Percentiles rank a stretch among this genome's conserved stretches.
Conservation (phyloP, 805 yeast genomes). For the Jamesozyma hellenica region DNA sequence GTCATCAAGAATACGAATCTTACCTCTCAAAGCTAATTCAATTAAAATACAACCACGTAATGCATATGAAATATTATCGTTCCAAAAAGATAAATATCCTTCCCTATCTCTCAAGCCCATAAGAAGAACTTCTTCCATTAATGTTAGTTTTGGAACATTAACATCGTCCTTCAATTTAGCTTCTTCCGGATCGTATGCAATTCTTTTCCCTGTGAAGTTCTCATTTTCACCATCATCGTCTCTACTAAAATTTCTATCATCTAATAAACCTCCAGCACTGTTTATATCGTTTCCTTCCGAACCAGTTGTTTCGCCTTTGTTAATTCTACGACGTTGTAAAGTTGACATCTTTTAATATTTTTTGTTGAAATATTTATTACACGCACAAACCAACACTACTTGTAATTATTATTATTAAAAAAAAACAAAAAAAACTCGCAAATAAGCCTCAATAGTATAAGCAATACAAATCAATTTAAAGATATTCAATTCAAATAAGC, state of each 20-base stretch:
- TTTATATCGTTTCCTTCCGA: background rate
- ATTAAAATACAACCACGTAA: conserved; percentile 86
- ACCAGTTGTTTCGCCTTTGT: conserved; percentile 26
- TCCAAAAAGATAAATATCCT: conserved; percentile 96
- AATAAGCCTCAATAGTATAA: too few relatives aligned
- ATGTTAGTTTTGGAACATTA: conserved; percentile 66
- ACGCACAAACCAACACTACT: too few relatives aligned
- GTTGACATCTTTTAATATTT: conserved; percentile 42
- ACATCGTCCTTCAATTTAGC: conserved; percentile 30
- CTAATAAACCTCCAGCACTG: background rate
- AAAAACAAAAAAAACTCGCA: too few relatives aligned
- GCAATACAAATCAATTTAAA: too few relatives aligned
- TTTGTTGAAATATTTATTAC: too few relatives aligned
- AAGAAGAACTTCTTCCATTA: conserved; percentile 92
- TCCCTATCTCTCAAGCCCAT: conserved; percentile 93
- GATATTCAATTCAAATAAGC: too few relatives aligned
- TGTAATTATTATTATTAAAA: too few relatives aligned
- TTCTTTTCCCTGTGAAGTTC: conserved; percentile 37
- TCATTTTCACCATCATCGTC: conserved; percentile 14
- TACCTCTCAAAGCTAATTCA: conserved; percentile 86
- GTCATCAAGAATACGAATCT: conserved; percentile 81
- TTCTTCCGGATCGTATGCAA: conserved; percentile 72
- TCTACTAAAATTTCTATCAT: conserved; percentile 8
- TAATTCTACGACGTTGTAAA: conserved; percentile 71
- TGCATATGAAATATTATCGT: conserved; percentile 93